phyloP scores from a whole-genome alignment of 2,329 filamentous ascomycete genomes.

The Microcyclospora tardicrescens region DNA sequence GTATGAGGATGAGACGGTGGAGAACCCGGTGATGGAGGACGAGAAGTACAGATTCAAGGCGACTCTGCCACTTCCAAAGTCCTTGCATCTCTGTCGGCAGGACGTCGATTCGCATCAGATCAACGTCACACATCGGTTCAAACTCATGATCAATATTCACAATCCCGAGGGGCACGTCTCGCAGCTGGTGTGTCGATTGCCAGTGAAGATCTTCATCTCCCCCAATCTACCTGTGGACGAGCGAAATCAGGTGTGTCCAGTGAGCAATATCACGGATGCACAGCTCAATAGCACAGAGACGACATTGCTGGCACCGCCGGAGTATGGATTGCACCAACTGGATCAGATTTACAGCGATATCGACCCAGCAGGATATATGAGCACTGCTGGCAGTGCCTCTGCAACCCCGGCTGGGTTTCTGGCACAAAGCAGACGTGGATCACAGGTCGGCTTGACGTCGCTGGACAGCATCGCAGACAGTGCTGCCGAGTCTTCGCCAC shows the following conservation, averaged over 20 bases:
- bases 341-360: conserved; percentile 86
- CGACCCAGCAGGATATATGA: conserved; percentile 64
- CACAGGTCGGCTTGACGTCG: conserved; percentile 74
- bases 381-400: conserved; percentile 33
- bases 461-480: conserved; percentile 35
- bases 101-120: conserved; percentile 81
- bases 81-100: conserved; percentile 70
- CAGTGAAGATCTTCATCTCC: conserved; percentile 88
- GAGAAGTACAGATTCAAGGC: conserved; percentile 49
- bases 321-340: conserved; percentile 79
- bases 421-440: conserved; percentile 57
- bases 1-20: conserved; percentile 26
- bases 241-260: conserved; percentile 60
- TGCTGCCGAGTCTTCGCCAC: conserved; percentile 36
- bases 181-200: conserved; percentile 81
- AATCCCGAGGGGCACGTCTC: conserved; percentile 93
- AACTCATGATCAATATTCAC: conserved; percentile 77
- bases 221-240: conserved; percentile 83
- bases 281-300: conserved; percentile 40
- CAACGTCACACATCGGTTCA: conserved; percentile 84
- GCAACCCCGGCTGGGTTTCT: conserved; percentile 59
- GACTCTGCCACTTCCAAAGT: conserved; percentile 60
- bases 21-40: conserved; percentile 31
- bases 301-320: conserved; percentile 64
- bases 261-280: conserved; percentile 26